Percentiles rank a stretch among this genome's conserved stretches.
Evolutionary conservation across 352 stramenopile genomes (phyloP).

Genomic region (Phytopythium vexans): DNA sequence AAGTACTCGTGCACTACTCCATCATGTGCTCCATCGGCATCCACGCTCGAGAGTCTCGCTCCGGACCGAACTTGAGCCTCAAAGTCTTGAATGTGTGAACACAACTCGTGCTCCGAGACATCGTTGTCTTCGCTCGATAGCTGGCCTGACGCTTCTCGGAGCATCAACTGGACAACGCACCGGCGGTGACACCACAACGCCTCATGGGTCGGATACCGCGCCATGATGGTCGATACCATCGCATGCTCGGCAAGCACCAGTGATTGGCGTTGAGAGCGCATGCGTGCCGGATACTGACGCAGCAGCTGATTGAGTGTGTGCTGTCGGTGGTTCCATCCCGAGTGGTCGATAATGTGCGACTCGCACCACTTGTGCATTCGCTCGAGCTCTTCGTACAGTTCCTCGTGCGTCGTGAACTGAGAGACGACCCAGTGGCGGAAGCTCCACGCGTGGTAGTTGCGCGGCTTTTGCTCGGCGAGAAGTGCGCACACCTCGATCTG

Average conservation of each 20-base stretch:
- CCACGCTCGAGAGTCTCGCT: conserved; percentile 8
- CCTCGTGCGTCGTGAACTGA: conserved; percentile 12
- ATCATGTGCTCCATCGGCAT: conserved; percentile 1
- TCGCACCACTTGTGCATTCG: conserved; percentile 57
- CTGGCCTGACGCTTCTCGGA: conserved; percentile 10
- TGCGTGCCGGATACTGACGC: conserved; percentile 5
- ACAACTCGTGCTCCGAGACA: background rate
- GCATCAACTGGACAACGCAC: conserved; percentile 49
- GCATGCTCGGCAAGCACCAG: conserved; percentile 44
- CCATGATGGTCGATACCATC: conserved; percentile 51
- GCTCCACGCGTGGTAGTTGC: conserved; percentile 86
- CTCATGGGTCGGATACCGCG: conserved; percentile 48
- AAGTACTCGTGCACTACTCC: conserved; percentile 8
- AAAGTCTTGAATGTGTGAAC: too few species aligned
- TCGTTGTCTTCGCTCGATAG: background rate
- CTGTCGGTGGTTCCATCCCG: conserved; percentile 78
- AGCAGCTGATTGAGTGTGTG: conserved; percentile 36
- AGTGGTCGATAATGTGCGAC: conserved; percentile 72
- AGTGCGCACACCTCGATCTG: conserved; percentile 49
- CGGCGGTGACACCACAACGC: conserved; percentile 80
- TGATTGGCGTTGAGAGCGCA: background rate
- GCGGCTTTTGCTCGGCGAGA: conserved; percentile 58
- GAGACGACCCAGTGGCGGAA: conserved; percentile 77
- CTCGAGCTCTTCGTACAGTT: conserved; percentile 40
- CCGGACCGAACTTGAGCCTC: too few species aligned